A percentile compares a stretch with the other conserved stretches of the same genome.
phyloP scores from a whole-genome alignment of 2,329 filamentous ascomycete genomes.

The Hypoxylon sp. region DNA sequence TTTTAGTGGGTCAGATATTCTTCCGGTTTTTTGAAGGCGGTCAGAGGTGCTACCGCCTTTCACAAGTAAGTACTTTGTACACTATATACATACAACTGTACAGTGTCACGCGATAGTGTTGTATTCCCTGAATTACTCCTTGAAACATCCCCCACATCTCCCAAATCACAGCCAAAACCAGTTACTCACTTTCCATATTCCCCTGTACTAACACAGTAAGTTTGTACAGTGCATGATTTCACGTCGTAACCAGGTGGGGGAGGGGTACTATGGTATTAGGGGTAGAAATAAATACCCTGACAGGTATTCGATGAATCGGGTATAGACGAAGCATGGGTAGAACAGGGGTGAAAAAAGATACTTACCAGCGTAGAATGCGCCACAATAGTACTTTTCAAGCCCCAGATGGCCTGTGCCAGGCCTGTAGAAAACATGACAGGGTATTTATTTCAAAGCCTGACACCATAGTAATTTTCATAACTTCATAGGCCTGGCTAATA shows the following conservation, averaged over 20 bases:
- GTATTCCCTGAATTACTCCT: slow-evolving; percentile 14
- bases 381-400: too few relatives aligned
- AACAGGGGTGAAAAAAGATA: too few relatives aligned
- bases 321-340: too few relatives aligned
- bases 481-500: slow-evolving; percentile 21
- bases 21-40: slow-evolving; percentile 42
- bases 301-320: too few relatives aligned
- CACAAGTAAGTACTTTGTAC: slow-evolving; percentile 4
- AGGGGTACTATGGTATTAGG: too few relatives aligned
- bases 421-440: too few relatives aligned
- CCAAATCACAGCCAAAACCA: slow-evolving; percentile 9
- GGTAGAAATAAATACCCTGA: too few relatives aligned
- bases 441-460: too few relatives aligned
- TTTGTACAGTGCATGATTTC: slow-evolving; percentile 37
- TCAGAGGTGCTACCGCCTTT: slow-evolving; percentile 23
- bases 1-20: slow-evolving; percentile 49
- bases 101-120: slow-evolving; percentile 31
- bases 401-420: too few relatives aligned
- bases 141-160: slow-evolving; percentile 24
- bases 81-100: slow-evolving; percentile 1
- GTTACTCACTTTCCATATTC: slow-evolving; percentile 18
- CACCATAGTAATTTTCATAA: slow-evolving; percentile 1
- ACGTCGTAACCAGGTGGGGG: slow-evolving; percentile 26
- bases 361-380: too few relatives aligned
- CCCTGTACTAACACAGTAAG: slow-evolving; percentile 9